These are phyloP conservation scores for Camellia lanceoleosa DNA, from an alignment of 148 eudicot genomes.

Conservation along the genomic window DNA sequence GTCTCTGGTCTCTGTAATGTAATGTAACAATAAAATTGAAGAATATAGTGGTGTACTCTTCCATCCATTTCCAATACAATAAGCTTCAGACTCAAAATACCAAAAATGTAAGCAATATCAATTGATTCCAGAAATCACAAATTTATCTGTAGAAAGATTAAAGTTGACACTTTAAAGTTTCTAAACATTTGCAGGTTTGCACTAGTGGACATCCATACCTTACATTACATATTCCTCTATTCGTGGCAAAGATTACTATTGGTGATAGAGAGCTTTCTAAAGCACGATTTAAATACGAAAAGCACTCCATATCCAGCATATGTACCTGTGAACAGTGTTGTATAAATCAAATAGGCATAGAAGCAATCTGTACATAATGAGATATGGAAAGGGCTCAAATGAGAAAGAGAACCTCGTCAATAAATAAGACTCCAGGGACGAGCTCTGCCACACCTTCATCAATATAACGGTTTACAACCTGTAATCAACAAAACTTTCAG, in stretches of 20 bases:
- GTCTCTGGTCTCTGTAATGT: no score
- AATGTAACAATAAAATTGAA: no score
- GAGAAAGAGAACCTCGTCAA: constrained; percentile 69
- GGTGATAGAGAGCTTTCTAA: constrained; percentile 93
- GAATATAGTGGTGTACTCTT: background rate
- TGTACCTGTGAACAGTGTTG: constrained; percentile 57
- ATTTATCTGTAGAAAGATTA: background rate
- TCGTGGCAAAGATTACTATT: constrained; percentile 94
- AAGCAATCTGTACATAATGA: constrained; percentile 8
- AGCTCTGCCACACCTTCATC: constrained; percentile 98
- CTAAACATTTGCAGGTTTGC: background rate
- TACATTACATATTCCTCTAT: constrained; percentile 90
- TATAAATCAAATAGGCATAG: background rate
- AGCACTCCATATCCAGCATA: constrained; percentile 98
- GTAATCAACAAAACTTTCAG: constrained; percentile 17
- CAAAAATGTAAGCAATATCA: background rate
- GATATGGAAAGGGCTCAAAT: constrained; percentile 4
- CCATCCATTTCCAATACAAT: background rate
- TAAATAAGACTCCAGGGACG: constrained; percentile 92
- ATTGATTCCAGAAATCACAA: background rate
- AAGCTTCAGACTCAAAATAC: background rate
- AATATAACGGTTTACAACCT: constrained; percentile 95
- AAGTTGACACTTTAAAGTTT: background rate
- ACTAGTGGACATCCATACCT: constrained; percentile 47
- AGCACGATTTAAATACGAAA: constrained; percentile 94